Percentiles rank a stretch among this genome's conserved stretches.
These are phyloP conservation scores for Alnus rubra DNA, from an alignment of 306 rosid species.

Conservation along the genomic window DNA sequence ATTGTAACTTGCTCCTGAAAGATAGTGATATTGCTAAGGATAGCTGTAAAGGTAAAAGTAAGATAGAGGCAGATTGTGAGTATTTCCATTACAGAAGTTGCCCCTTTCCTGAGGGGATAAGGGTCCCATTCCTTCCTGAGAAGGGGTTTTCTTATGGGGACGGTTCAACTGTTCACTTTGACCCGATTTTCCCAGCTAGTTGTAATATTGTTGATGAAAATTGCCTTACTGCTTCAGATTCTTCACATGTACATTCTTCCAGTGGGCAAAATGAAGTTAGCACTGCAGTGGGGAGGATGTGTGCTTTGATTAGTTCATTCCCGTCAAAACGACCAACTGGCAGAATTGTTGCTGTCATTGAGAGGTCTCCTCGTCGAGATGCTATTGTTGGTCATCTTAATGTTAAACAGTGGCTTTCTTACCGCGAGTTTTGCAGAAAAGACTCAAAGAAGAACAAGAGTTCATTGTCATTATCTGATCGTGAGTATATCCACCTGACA, in stretches of 20 bases:
- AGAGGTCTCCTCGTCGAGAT: constrained; percentile 65
- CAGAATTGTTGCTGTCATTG: constrained; percentile 66
- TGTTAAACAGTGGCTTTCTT: constrained; percentile 46
- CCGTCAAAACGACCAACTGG: constrained; percentile 91
- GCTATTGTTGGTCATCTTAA: constrained; percentile 68
- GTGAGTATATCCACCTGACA: constrained; percentile 58
- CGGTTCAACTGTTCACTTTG: constrained; percentile 33
- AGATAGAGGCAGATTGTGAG: constrained; percentile 38
- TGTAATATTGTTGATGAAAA: constrained; percentile 33
- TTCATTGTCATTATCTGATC: constrained; percentile 31
- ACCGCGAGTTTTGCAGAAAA: constrained; percentile 39
- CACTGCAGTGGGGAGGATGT: constrained; percentile 49
- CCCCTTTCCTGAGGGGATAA: constrained; percentile 12
- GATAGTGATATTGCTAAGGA: constrained; percentile 34
- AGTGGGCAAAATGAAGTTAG: constrained; percentile 39
- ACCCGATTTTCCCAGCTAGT: constrained; percentile 30
- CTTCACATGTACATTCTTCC: constrained; percentile 38
- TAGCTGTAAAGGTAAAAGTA: constrained; percentile 51
- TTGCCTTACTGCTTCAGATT: constrained; percentile 26
- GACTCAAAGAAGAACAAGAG: constrained; percentile 46
- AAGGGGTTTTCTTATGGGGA: constrained; percentile 28
- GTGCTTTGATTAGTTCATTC: constrained; percentile 55
- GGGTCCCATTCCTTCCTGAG: neutral
- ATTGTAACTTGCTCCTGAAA: constrained; percentile 38
- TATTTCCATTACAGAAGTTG: constrained; percentile 32